Evolutionary conservation across 805 yeast species (phyloP), one percentile per base, ranked within the genome.

Genomic region (Ogataea kodamae): DNA sequence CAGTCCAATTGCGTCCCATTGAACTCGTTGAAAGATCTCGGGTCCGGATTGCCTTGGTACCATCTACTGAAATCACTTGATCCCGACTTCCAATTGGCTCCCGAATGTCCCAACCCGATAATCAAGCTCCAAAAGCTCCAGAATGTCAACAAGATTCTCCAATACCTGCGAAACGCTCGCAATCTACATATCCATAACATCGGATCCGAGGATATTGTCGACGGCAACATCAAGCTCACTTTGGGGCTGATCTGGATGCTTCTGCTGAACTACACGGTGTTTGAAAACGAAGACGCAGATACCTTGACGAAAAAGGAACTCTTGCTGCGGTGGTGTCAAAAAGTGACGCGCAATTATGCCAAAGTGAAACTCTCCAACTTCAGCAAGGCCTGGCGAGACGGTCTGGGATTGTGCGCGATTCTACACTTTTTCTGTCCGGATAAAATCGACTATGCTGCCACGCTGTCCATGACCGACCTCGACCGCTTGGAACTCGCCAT

Each of bases 251-350:
- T 72, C 2, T 74, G 79, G 79, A 55, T 67, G 10, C 46, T 73
- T 19, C 66, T 71, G 32, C 52, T 70, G 27, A 64, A 62, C 40
- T 61, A 62, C 36, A 61, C 73, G 4, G 34, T 46, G 5, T 37
- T 49, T 9, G 25, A 37, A 15, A 33, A 44, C 3, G 39, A 21
- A 6, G 40, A 30, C 7, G 38, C 42, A 17, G 37, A 34, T 27
- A 16, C 28, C n/a, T 23, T 45, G 11, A 44, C 45, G 13, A 53
- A 45, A 24, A 64, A 66, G 30, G 72, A 66, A 11, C 63, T 71
- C 4, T 51, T 70, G 22, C 49, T 73, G 29, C 47, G 64, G 8
- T 78, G 86, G 86, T 64, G 80, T 37, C 77, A 74, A 46, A 49
- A 63, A 15, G 57, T 62, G 29, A 66, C 72, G 2, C 57, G 54